phyloP scores from a whole-genome alignment of 139 green algal species.

The Picochlorum sp. region DNA sequence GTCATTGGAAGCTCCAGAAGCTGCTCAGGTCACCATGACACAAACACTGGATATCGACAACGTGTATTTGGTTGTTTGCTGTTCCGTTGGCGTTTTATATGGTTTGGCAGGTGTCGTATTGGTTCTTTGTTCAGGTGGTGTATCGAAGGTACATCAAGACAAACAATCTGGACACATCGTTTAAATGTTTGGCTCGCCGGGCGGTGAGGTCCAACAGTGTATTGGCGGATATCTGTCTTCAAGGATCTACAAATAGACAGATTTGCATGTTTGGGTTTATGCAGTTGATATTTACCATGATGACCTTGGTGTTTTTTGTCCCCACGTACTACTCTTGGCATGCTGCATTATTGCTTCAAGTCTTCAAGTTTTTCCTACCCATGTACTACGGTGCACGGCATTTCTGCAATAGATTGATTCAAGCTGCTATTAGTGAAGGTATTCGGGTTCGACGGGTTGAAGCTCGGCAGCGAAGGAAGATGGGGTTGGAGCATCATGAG shows the following conservation, averaged over 20 bases:
- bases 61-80: slow-evolving; percentile 30
- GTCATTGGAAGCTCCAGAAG: neutral
- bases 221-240: slow-evolving; percentile 41
- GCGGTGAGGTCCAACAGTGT: slow-evolving; percentile 47
- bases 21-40: neutral
- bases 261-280: slow-evolving; percentile 34
- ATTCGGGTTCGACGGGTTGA: neutral
- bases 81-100: slow-evolving; percentile 50
- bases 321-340: slow-evolving; percentile 26
- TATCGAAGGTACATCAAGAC: slow-evolving; percentile 30
- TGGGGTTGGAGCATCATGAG: neutral
- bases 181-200: slow-evolving; percentile 39
- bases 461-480: neutral
- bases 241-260: slow-evolving; percentile 27
- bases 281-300: slow-evolving; percentile 39
- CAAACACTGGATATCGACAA: neutral
- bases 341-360: slow-evolving; percentile 27
- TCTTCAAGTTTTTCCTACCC: slow-evolving; percentile 15
- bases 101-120: slow-evolving; percentile 56
- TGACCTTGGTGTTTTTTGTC: slow-evolving; percentile 18
- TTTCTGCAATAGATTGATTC: slow-evolving; percentile 6
- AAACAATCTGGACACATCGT: slow-evolving; percentile 46
- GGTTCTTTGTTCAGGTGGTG: slow-evolving; percentile 48
- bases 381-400: slow-evolving; percentile 3
- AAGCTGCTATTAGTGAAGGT: slow-evolving; percentile 3